These are phyloP conservation scores for Aspergillus hancockii DNA, from an alignment of 495 filamentous ascomycete species.

Conservation along the genomic window DNA sequence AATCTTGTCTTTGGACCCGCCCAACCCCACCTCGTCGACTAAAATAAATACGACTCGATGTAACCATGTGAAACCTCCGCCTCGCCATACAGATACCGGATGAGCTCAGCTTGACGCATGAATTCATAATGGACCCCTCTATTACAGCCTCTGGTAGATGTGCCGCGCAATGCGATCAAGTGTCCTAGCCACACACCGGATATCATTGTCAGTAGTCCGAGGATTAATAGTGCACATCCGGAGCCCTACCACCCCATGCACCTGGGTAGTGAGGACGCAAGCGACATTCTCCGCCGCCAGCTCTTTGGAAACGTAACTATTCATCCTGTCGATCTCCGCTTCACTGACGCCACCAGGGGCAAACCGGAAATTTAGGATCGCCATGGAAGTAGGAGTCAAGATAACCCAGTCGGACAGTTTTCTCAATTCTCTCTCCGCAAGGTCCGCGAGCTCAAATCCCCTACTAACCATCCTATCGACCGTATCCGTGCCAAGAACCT, in stretches of 20 bases:
- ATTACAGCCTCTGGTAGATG: background rate
- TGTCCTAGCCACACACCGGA: background rate
- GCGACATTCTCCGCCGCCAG: background rate
- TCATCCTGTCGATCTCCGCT: background rate
- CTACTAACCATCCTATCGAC: conserved; percentile 5
- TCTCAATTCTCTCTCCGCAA: background rate
- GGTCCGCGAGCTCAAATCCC: background rate
- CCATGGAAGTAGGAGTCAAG: background rate
- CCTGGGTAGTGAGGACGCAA: background rate
- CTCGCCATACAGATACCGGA: too few relatives aligned
- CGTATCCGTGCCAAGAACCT: conserved; percentile 3
- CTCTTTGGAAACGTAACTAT: conserved; percentile 2
- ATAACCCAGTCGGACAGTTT: conserved; percentile 6
- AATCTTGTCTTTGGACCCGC: too few relatives aligned
- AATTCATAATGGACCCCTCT: background rate
- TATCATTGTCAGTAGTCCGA: conserved; percentile 8
- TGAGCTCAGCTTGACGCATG: too few relatives aligned
- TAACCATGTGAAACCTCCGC: too few relatives aligned
- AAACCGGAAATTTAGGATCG: conserved; percentile 6
- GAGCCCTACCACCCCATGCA: background rate
- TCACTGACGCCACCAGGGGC: background rate
- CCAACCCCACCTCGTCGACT: too few relatives aligned
- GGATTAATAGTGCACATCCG: conserved; percentile 16
- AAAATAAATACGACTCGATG: too few relatives aligned
- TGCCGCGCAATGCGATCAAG: background rate